A percentile compares a stretch with the other conserved stretches of the same genome.
phyloP scores from a whole-genome alignment of 169 alveolate genomes.

The Eimeria acervulina region DNA sequence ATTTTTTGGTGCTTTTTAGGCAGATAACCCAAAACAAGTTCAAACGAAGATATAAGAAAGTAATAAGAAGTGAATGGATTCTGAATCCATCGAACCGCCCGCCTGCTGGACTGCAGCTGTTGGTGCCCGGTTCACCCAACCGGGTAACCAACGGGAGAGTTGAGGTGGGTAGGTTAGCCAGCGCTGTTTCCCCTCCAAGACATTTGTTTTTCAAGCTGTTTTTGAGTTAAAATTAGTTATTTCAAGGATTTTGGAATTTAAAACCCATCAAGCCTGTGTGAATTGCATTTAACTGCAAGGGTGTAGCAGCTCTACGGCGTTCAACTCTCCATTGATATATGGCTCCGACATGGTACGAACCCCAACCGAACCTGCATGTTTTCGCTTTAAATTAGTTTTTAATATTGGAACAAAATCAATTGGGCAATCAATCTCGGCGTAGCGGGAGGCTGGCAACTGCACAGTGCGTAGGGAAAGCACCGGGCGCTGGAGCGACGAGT shows the following conservation, averaged over 20 bases:
- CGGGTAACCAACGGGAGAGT: constrained; percentile 3
- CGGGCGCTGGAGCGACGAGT: neutral
- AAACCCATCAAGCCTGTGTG: neutral
- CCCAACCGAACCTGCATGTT: neutral
- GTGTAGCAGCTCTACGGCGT: neutral
- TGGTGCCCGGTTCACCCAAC: neutral
- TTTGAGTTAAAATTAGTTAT: neutral
- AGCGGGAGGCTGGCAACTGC: neutral
- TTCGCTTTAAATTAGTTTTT: no score
- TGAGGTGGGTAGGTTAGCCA: neutral
- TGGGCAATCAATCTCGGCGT: no score
- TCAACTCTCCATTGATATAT: neutral
- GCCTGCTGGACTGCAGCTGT: constrained; percentile 3
- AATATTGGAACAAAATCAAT: no score
- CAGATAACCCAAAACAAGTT: no score
- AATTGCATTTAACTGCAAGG: neutral
- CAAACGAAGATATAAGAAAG: neutral
- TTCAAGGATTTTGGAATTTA: neutral
- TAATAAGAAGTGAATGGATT: neutral
- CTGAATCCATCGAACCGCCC: constrained; percentile 7
- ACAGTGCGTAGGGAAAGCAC: neutral
- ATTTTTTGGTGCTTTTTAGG: neutral
- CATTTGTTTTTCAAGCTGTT: neutral
- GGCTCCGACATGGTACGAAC: neutral
- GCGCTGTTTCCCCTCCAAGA: neutral